Evolutionary conservation across 2,329 filamentous ascomycete species (phyloP).

Genomic region (Akanthomyces uredinophilus): DNA sequence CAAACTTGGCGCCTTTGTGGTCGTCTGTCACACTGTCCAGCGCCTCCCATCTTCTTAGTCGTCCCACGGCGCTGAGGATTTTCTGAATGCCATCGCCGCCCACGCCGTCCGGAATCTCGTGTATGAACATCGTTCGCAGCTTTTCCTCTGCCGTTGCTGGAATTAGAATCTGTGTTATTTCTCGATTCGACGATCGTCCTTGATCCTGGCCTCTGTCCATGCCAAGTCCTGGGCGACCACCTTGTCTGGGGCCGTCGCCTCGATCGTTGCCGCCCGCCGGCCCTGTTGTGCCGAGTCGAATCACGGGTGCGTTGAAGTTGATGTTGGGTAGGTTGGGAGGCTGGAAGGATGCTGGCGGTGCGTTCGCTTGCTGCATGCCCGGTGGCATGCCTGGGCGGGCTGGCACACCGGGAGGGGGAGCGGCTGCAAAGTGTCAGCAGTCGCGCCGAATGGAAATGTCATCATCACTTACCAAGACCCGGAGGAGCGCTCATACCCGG

Average conservation of each 20-base stretch:
- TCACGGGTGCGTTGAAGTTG: slow-evolving; percentile 96
- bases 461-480: slow-evolving; percentile 65
- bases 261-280: slow-evolving; percentile 37
- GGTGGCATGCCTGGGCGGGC: slow-evolving; percentile 75
- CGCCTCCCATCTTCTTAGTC: slow-evolving; percentile 78
- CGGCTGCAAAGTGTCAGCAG: slow-evolving; percentile 36
- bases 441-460: neutral
- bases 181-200: slow-evolving; percentile 60
- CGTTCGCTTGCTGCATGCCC: slow-evolving; percentile 70
- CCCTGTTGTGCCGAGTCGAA: slow-evolving; percentile 78
- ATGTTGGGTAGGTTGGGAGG: slow-evolving; percentile 95
- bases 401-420: slow-evolving; percentile 74
- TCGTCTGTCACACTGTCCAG: slow-evolving; percentile 56
- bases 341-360: slow-evolving; percentile 74
- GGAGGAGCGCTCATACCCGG: slow-evolving; percentile 66
- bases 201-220: slow-evolving; percentile 63
- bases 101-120: slow-evolving; percentile 74
- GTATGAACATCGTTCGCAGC: slow-evolving; percentile 82
- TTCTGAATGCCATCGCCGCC: slow-evolving; percentile 71
- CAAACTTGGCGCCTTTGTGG: slow-evolving; percentile 79
- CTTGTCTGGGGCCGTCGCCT: slow-evolving; percentile 33
- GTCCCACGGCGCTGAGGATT: slow-evolving; percentile 71
- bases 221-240: slow-evolving; percentile 47
- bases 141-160: slow-evolving; percentile 89
- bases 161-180: slow-evolving; percentile 62